Conservation (phyloP, 2,329 filamentous ascomycete genomes). For the Botryotinia narcissicola region DNA sequence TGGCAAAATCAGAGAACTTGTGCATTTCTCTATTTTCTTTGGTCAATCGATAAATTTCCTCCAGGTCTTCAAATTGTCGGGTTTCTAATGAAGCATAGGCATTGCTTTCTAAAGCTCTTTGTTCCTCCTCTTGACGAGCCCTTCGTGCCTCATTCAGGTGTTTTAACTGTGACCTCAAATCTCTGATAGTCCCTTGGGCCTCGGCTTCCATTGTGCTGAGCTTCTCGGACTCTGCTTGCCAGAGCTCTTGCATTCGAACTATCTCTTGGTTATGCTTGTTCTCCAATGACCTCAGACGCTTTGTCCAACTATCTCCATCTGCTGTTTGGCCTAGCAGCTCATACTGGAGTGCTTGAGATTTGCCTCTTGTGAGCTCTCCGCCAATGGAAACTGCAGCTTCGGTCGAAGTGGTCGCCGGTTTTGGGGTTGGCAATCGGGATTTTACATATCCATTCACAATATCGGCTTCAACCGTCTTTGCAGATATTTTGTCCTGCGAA, state of each 20-base stretch:
- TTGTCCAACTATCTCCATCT: not conserved
- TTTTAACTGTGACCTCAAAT: not conserved
- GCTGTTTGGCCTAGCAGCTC: not conserved
- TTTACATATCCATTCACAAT: not conserved
- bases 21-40: constrained; percentile 10
- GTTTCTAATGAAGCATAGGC: not conserved
- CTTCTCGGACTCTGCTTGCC: constrained; percentile 12
- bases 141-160: constrained; percentile 5
- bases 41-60: not conserved
- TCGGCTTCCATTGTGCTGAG: not conserved
- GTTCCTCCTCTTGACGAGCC: not conserved
- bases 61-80: not conserved
- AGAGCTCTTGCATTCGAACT: not conserved
- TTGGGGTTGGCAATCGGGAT: not conserved
- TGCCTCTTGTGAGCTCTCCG: not conserved
- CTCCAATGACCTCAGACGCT: not conserved
- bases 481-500: not conserved
- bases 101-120: not conserved
- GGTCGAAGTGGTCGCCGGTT: not conserved
- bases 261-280: not conserved
- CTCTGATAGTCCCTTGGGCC: not conserved
- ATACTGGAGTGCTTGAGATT: no score
- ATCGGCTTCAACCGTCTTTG: not conserved
- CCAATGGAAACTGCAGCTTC: not conserved
- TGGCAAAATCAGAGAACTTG: not conserved